Base-by-base conservation (phyloP, 176 grass and related monocot species). In the Carex kokanica region DNA sequence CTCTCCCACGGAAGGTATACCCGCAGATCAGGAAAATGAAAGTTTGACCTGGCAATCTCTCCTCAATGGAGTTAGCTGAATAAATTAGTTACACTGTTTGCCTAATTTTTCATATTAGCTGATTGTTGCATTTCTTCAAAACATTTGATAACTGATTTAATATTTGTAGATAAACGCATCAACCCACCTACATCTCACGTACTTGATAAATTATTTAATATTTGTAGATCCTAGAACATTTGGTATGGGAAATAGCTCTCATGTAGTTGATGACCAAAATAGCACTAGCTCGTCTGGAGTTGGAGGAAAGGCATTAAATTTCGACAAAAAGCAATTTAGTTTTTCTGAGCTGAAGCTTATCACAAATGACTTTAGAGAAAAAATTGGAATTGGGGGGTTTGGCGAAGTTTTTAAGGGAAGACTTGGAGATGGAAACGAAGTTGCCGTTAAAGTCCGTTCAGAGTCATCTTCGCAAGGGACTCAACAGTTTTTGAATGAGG, bases 401-500 rank as follows among this genome's bases (percentile, higher is more conserved):
- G 91, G 89, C 15, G 17, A 57, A 57, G 91, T 93, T 24, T 88
- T 86, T n/a, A 25, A 79, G 74, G 91, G 89, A 4, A 23, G 60
- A 14, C 66, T 91, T 64, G 82, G 91, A 43, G 41, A 90, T 74
- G 84, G 78, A 54, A 91, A 41, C 58, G 78, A 81, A 12, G 86
- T 91, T 25, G 91, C 88, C 2, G 88, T 91, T 6, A 93, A 93
- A 55, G 78, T 84, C 6, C 69, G 78, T 3, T 86, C 90, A 2
- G 41, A 86, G 10, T 85, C 64, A 15, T 87, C 91, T 6, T 31
- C 61, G 4, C 86, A 93, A 87, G 88, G 86, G 23, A n/a, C 69
- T 54, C 81, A 93, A 45, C 83, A 93, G 78, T 93, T 91, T 82
- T 13, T 88, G 23, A 83, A 83, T 9, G 91, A 93, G 91, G 88